phyloP scores from a whole-genome alignment of 2,329 filamentous ascomycete species.

The Podosphaera fusca region DNA sequence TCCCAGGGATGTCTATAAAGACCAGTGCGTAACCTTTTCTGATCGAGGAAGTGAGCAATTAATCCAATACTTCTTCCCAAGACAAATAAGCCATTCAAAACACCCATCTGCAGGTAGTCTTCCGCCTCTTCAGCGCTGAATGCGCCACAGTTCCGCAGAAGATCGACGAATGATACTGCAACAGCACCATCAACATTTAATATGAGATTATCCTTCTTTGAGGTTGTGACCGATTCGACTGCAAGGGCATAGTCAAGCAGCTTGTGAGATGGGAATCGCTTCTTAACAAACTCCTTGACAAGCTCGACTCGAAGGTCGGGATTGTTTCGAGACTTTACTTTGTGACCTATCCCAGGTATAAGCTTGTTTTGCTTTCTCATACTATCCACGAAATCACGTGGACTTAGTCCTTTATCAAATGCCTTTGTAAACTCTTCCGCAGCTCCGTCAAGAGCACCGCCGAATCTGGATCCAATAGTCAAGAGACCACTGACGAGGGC shows the following conservation, averaged over 20 bases:
- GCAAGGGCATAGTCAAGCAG: slow-evolving; percentile 96
- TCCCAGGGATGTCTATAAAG: slow-evolving; percentile 99
- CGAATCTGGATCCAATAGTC: slow-evolving; percentile 94
- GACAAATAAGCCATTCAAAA: slow-evolving; percentile 97
- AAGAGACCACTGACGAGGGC: slow-evolving; percentile 88
- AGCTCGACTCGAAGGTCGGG: slow-evolving; percentile 98
- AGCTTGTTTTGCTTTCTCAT: slow-evolving; percentile 99
- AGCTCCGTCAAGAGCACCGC: slow-evolving; percentile 91
- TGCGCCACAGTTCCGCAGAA: slow-evolving; percentile 91
- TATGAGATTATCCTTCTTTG: slow-evolving; percentile 99
- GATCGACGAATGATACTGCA: slow-evolving; percentile 94
- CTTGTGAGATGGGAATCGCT: slow-evolving; percentile 95
- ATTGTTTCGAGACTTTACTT: slow-evolving; percentile 99
- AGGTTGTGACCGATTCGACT: slow-evolving; percentile 93
- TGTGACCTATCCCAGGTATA: slow-evolving; percentile 96
- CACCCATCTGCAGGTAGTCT: slow-evolving; percentile 97
- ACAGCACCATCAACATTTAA: slow-evolving; percentile 97
- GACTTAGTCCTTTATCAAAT: slow-evolving; percentile 92
- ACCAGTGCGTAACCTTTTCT: slow-evolving; percentile 96
- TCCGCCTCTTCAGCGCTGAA: slow-evolving; percentile 93
- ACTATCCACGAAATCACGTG: slow-evolving; percentile 93
- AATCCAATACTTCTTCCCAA: slow-evolving; percentile 92
- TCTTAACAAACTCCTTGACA: slow-evolving; percentile 94
- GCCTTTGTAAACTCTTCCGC: slow-evolving; percentile 97
- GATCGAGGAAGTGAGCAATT: slow-evolving; percentile 98